Conservation (phyloP, 2,329 filamentous ascomycete genomes). For the Cladorrhinum sp. region DNA sequence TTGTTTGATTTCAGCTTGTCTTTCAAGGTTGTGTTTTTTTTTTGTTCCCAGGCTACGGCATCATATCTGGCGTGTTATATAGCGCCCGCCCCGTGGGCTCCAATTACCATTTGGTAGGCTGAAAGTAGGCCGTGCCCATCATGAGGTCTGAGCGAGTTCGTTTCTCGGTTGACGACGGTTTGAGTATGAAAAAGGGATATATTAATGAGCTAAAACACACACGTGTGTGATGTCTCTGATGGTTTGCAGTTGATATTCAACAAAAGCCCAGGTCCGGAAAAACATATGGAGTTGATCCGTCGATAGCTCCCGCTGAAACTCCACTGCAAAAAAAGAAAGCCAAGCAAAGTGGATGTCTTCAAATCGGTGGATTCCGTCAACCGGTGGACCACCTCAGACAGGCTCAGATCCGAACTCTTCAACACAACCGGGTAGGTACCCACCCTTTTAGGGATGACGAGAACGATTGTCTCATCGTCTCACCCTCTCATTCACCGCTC, state of each 20-base stretch:
- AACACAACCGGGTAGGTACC: background rate
- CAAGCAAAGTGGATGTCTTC: background rate
- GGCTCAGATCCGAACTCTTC: background rate
- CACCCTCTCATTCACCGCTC: background rate
- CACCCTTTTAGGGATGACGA: background rate
- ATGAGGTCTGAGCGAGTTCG: conserved; percentile 1
- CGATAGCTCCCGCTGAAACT: background rate
- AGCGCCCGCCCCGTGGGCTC: background rate
- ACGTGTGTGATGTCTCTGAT: background rate
- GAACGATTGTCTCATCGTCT: background rate
- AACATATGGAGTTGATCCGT: background rate
- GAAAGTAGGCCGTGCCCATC: background rate
- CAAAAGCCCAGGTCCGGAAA: background rate
- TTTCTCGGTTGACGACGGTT: background rate
- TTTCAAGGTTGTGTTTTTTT: background rate
- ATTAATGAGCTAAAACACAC: background rate
- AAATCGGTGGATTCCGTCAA: no score
- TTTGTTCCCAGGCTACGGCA: conserved; percentile 16
- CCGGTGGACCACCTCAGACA: background rate
- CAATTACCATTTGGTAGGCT: background rate
- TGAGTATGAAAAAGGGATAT: background rate
- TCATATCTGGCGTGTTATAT: conserved; percentile 15
- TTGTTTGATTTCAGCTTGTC: background rate
- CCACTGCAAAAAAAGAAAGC: background rate
- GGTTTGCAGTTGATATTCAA: background rate